These are phyloP conservation scores for Cystobasidium sp. DNA, from an alignment of 1,284 basidiomycete species.

Conservation along the genomic window DNA sequence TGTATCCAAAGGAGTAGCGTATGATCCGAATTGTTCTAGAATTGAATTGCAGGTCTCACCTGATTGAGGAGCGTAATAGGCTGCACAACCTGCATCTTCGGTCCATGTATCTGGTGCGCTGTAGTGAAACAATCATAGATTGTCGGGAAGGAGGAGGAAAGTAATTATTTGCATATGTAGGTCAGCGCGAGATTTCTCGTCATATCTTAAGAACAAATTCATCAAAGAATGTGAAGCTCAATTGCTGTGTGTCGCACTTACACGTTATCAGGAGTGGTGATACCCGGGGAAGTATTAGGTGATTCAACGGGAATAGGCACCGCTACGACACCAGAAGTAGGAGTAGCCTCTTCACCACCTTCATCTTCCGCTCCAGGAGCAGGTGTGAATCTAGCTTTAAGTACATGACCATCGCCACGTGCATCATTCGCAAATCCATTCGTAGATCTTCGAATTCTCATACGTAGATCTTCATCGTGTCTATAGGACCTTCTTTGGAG, in stretches of 20 bases:
- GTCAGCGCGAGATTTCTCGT: too few relatives aligned
- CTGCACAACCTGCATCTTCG: conserved; percentile 24
- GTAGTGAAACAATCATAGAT: not conserved
- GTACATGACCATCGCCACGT: not conserved
- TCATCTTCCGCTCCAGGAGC: not conserved
- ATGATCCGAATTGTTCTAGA: not conserved
- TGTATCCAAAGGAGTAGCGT: not conserved
- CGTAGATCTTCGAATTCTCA: not conserved
- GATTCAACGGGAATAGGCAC: not conserved
- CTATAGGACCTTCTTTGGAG: not conserved
- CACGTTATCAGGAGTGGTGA: conserved; percentile 19
- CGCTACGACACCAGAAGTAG: not conserved
- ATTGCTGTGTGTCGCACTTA: too few relatives aligned
- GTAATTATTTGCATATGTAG: too few relatives aligned
- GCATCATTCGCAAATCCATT: not conserved
- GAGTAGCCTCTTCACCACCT: too few relatives aligned
- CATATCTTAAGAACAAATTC: too few relatives aligned
- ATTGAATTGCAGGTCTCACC: conserved; percentile 24
- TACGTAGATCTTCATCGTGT: not conserved
- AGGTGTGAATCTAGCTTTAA: not conserved
- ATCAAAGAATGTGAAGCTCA: too few relatives aligned
- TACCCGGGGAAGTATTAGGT: not conserved
- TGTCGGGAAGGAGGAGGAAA: too few relatives aligned
- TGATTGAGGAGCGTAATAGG: conserved; percentile 19
- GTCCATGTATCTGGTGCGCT: conserved; percentile 19